Percentiles rank a stretch among this genome's conserved stretches.
phyloP scores from a whole-genome alignment of 495 filamentous ascomycete species.

The Neurospora sp. region DNA sequence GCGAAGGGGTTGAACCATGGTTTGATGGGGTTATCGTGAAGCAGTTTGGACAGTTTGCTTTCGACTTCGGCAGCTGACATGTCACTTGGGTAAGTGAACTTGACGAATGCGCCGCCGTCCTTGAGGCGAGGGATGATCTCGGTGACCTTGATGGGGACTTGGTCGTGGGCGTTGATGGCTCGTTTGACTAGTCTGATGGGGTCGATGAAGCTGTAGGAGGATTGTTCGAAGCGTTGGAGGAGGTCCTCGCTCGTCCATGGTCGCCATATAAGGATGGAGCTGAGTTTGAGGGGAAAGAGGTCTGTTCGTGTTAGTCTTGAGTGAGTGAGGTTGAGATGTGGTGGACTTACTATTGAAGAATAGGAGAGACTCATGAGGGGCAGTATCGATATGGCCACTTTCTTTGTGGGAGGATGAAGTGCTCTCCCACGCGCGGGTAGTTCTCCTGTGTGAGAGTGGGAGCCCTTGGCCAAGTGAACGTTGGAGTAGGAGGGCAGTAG shows the following conservation, averaged over 20 bases:
- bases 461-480: neutral
- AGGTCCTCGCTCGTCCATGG: slow-evolving; percentile 47
- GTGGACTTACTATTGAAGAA: neutral
- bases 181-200: slow-evolving; percentile 52
- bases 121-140: slow-evolving; percentile 74
- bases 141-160: slow-evolving; percentile 55
- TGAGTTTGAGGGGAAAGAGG: slow-evolving; percentile 70
- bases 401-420: neutral
- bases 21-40: slow-evolving; percentile 61
- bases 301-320: neutral
- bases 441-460: neutral
- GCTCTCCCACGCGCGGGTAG: neutral
- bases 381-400: neutral
- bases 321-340: neutral
- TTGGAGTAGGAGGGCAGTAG: neutral
- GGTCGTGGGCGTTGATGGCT: slow-evolving; percentile 41
- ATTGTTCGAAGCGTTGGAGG: slow-evolving; percentile 52
- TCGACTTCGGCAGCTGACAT: slow-evolving; percentile 51
- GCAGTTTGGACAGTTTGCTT: slow-evolving; percentile 29
- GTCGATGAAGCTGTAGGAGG: slow-evolving; percentile 48
- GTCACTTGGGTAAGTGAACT: slow-evolving; percentile 54
- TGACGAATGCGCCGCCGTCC: slow-evolving; percentile 91
- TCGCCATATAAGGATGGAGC: slow-evolving; percentile 51
- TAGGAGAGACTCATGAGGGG: neutral
- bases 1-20: slow-evolving; percentile 85